Conservation (phyloP, 2,329 filamentous ascomycete genomes). For the Alternaria dauci region DNA sequence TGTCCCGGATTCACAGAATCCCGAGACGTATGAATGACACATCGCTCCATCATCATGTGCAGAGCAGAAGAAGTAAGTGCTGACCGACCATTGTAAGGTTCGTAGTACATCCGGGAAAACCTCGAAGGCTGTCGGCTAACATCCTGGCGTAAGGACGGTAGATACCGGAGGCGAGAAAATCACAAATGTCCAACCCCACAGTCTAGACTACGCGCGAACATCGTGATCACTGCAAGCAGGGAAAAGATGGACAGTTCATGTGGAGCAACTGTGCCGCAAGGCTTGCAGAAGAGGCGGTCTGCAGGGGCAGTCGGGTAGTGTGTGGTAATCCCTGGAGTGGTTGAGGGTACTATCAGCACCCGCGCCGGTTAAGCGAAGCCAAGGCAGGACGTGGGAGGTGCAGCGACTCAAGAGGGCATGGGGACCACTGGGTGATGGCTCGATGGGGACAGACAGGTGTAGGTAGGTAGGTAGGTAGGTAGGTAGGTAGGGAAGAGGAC, state of each 20-base stretch:
- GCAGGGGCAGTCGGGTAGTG: constrained; percentile 1
- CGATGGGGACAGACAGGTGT: constrained; percentile 5
- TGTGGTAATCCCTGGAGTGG: constrained; percentile 4
- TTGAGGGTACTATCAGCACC: constrained; percentile 16
- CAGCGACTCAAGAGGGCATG: background rate
- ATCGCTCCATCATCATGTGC: too few species aligned
- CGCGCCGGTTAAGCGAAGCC: constrained; percentile 11
- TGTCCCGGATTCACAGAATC: too few species aligned
- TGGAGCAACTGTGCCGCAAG: constrained; percentile 2
- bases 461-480: background rate
- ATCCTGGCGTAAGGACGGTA: background rate
- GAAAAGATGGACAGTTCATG: constrained; percentile 1
- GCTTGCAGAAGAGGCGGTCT: constrained; percentile 12
- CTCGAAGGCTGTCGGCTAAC: background rate
- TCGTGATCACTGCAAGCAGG: background rate
- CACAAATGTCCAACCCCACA: background rate
- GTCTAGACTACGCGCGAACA: background rate
- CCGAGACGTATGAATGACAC: too few species aligned
- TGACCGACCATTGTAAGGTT: too few species aligned
- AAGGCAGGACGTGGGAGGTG: constrained; percentile 1
- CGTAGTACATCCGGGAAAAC: background rate
- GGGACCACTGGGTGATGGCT: background rate
- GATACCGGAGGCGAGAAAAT: background rate
- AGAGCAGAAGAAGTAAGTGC: too few species aligned
- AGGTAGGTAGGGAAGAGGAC: background rate